phyloP scores from a whole-genome alignment of 2,329 filamentous ascomycete genomes.

The Fusarium dimerum region DNA sequence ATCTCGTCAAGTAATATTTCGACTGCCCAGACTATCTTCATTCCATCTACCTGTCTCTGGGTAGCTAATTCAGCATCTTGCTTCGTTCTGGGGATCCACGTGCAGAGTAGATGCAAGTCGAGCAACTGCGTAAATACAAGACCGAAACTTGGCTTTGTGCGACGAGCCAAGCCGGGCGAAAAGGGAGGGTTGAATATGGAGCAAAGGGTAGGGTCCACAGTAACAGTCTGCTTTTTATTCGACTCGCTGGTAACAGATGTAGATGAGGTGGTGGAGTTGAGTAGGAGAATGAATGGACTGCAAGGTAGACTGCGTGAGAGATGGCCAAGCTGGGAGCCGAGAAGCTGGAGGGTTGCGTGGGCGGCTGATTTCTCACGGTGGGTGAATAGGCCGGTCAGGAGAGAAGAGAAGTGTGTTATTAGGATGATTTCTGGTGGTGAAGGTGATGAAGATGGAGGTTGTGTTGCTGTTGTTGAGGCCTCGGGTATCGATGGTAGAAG shows the following conservation, averaged over 20 bases:
- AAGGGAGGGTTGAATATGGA: constrained; percentile 46
- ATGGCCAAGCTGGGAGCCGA: constrained; percentile 48
- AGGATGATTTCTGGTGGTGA: constrained; percentile 46
- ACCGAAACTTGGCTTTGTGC: constrained; percentile 54
- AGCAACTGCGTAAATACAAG: constrained; percentile 55
- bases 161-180: constrained; percentile 14
- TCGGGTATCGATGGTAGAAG: constrained; percentile 12
- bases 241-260: constrained; percentile 1
- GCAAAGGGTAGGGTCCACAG: constrained; percentile 46
- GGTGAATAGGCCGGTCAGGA: constrained; percentile 55
- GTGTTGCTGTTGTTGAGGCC: background rate
- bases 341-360: constrained; percentile 48
- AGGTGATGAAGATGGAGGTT: constrained; percentile 1
- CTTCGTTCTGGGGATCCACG: constrained; percentile 41
- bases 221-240: constrained; percentile 25
- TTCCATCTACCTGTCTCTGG: constrained; percentile 7
- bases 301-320: constrained; percentile 43
- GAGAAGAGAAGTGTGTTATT: constrained; percentile 54
- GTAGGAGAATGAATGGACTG: constrained; percentile 52
- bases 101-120: constrained; percentile 56
- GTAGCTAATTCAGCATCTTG: constrained; percentile 40
- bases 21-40: constrained; percentile 43
- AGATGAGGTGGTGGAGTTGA: constrained; percentile 49
- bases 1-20: constrained; percentile 55
- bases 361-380: constrained; percentile 48